A percentile compares a stretch with the other conserved stretches of the same genome.
phyloP scores from a whole-genome alignment of 495 filamentous ascomycete genomes.

The Aspergillus coremiiformis region DNA sequence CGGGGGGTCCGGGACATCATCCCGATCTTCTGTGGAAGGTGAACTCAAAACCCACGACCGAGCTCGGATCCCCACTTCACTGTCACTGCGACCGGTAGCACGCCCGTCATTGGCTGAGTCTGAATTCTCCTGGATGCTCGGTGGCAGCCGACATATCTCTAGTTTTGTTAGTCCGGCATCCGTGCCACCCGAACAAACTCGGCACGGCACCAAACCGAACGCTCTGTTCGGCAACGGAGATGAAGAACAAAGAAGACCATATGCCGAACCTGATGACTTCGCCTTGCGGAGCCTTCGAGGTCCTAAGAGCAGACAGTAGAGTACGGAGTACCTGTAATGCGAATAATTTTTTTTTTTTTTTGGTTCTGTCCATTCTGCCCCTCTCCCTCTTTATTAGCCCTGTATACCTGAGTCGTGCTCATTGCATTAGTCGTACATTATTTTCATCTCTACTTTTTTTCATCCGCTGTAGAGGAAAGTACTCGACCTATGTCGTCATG shows the following conservation, averaged over 20 bases:
- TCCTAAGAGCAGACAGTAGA: conserved; percentile 44
- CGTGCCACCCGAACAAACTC: conserved; percentile 40
- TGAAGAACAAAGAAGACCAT: conserved; percentile 21
- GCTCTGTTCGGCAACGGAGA: conserved; percentile 36
- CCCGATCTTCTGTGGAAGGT: conserved; percentile 7
- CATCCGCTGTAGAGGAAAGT: neutral
- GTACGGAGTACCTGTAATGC: neutral
- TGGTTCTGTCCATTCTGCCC: conserved; percentile 4
- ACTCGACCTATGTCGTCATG: neutral
- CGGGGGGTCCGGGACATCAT: neutral
- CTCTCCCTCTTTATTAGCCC: neutral
- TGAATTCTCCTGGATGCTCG: conserved; percentile 95
- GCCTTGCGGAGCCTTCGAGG: conserved; percentile 50
- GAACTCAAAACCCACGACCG: conserved; percentile 7
- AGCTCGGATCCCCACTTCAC: conserved; percentile 3
- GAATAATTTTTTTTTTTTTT: conserved; percentile 3
- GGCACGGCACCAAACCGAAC: conserved; percentile 30
- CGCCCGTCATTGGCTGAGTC: conserved; percentile 60
- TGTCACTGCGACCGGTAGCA: conserved; percentile 9
- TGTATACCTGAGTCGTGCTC: conserved; percentile 1
- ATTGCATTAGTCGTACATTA: neutral
- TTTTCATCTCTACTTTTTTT: neutral
- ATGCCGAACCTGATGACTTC: conserved; percentile 36
- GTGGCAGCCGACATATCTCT: conserved; percentile 42
- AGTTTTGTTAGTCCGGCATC: conserved; percentile 45